Base-by-base conservation (phyloP, 495 filamentous ascomycete species). In the Neurospora intermedia region DNA sequence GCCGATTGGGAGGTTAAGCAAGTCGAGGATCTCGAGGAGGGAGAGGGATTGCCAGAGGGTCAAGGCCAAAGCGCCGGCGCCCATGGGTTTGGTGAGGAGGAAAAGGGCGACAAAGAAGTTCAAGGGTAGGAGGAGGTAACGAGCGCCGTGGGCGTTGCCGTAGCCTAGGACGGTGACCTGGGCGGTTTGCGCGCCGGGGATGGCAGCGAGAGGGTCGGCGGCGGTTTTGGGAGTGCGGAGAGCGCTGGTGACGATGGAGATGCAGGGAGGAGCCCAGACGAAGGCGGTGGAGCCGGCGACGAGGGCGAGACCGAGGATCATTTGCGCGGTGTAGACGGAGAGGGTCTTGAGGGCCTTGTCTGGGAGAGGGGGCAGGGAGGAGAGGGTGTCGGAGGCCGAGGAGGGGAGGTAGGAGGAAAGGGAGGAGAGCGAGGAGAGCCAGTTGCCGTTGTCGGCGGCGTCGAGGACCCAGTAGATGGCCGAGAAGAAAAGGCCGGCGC, bases 1-100 rank as follows among this genome's bases (percentile, higher is more conserved):
- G 15, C 27, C 54, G 54, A 66, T 66, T 2, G 87, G 83, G 2
- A 97, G 82, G 85, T 80, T 80, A 93, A 92, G 35, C 59, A 91
- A 88, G 83, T 97, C 93, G 70, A 98, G 83, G 76, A 98, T 92
- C 82, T 99, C 96, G 69, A 93, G 84, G 9, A 98, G 85, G 15
- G 92, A 92, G 69, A 98, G 88, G 69, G 97, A 92, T 79, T 97
- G 94, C 87, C 92, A 92, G 43, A 92, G 77, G 74, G 94, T 86
- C 59, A 98, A 84, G 23, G 87, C 92, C 59, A 98, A 88, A 27
- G 94, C 89, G 48, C 92, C 92, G 75, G 89, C 89, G 73, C 96
- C 96, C 93, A 98, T 96, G 43, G 96, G 96, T 77, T 98, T 98
- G 75, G 95, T 91, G 73, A 98, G 86, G 18, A 99, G 86, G 71